A percentile compares a stretch with the other conserved stretches of the same genome.
Evolutionary conservation across 1,139 yeast genomes (phyloP).

Genomic region (Suhomyces atakaporum): DNA sequence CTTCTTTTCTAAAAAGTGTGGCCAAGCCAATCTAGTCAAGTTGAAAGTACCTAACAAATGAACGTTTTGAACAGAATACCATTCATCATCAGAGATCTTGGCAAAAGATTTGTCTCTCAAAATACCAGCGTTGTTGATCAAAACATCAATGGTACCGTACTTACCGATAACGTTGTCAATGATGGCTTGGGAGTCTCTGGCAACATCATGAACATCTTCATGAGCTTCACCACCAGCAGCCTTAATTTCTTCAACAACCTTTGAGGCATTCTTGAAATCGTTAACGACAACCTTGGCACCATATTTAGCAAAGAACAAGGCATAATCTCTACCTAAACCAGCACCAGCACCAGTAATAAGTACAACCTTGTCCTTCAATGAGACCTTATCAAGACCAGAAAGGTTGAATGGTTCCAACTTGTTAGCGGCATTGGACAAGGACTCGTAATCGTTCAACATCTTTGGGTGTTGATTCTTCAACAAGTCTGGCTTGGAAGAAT

Average conservation of each 20-base stretch:
- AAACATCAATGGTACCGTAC: constrained; percentile 83
- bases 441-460: constrained; percentile 59
- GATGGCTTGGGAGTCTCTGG: constrained; percentile 72
- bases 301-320: constrained; percentile 77
- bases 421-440: constrained; percentile 55
- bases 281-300: constrained; percentile 97
- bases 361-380: constrained; percentile 82
- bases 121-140: constrained; percentile 93
- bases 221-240: constrained; percentile 81
- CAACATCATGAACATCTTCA: constrained; percentile 80
- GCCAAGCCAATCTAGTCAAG: constrained; percentile 92
- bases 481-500: constrained; percentile 52
- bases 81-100: constrained; percentile 81
- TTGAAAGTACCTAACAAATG: constrained; percentile 83
- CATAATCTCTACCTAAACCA: constrained; percentile 92
- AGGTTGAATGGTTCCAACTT: constrained; percentile 58
- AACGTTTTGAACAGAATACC: constrained; percentile 80
- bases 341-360: constrained; percentile 95
- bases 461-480: constrained; percentile 66
- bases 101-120: constrained; percentile 86
- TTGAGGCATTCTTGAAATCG: constrained; percentile 77
- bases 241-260: constrained; percentile 78
- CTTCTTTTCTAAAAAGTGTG: constrained; percentile 74
- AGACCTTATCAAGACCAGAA: constrained; percentile 48
- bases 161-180: constrained; percentile 74